Base-by-base conservation (phyloP, 2,329 filamentous ascomycete genomes). In the Alternaria infectoria region DNA sequence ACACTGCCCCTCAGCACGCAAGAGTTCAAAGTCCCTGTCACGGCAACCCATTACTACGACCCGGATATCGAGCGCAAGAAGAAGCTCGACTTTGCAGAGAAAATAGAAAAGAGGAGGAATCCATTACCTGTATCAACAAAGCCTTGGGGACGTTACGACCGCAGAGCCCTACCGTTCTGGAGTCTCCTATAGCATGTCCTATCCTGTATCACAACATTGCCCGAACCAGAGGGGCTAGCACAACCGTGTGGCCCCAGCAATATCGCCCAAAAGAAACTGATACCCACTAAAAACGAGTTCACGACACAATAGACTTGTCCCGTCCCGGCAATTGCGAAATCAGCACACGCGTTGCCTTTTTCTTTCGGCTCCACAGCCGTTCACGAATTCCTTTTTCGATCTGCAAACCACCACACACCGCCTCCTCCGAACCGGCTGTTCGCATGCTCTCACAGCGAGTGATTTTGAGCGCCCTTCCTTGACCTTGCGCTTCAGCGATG, bases 1-100 rank as follows among this genome's bases (percentile, higher is more conserved):
- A 85, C 88, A 65, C 81, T 90, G 4, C 88, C 88, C 8, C 81
- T 90, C 58, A 87, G 83, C 63, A 86, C 86, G 5, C 81, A 83
- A 15, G 81, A 82, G 45, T 82, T 85, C 69, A 86, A 83, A n/a
- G 85, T 85, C 73, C 83, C 75, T 69, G 79, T 86, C 30, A 81
- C 78, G 13, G 81, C 79, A 11, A 69, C 72, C 32, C 79, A 79
- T 59, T 70, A 68, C 56, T 80, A 80, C 59, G 75, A 79, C 54
- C 77, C 77, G 7, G 76, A 79, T 47, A 59, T 70, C 5, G 76
- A 79, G 59, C 78, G 73, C 66, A 78, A 74, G 69, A 78, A 75
- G 54, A 46, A 74, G 28, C 68, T 72, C 49, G 45, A 64, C 5
- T 54, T 54, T 8, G 28, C 47, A 9, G 57, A 63, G 43, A 57